Percentiles rank a stretch among this genome's conserved stretches.
Evolutionary conservation across 2,329 filamentous ascomycete genomes (phyloP).

Genomic region (Fusarium sp.): DNA sequence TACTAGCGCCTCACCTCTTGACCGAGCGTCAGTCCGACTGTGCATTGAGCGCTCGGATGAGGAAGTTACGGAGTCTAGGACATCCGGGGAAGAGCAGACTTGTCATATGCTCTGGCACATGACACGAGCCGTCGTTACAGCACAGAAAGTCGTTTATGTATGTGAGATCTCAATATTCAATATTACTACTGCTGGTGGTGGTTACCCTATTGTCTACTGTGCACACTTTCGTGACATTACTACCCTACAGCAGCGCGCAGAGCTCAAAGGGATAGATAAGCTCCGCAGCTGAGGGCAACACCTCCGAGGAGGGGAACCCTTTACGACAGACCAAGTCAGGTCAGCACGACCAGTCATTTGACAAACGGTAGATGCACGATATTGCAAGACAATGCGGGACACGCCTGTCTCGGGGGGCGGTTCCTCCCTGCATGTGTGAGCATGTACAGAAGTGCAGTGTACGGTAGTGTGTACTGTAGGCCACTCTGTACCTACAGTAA

Average conservation of each 20-base stretch:
- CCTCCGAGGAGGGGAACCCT: constrained; percentile 14
- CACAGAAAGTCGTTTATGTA: neutral
- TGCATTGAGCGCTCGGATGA: constrained; percentile 12
- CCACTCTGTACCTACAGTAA: constrained; percentile 18
- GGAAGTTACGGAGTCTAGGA: constrained; percentile 4
- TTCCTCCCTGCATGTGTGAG: constrained; percentile 5
- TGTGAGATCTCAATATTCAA: neutral
- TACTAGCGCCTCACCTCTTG: constrained; percentile 4
- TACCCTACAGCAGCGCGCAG: neutral
- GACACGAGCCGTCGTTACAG: constrained; percentile 7
- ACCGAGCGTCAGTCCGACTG: constrained; percentile 4
- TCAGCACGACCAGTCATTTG: constrained; percentile 13
- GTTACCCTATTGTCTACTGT: constrained; percentile 21
- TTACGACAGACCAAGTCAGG: neutral
- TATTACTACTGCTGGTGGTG: neutral
- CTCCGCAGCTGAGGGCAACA: neutral
- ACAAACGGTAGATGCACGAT: constrained; percentile 18
- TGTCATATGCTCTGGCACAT: constrained; percentile 24
- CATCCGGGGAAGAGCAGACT: neutral
- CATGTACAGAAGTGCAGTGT: neutral
- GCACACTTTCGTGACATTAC: neutral
- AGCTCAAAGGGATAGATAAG: constrained; percentile 15
- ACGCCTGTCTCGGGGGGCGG: constrained; percentile 8
- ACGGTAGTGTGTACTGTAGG: constrained; percentile 1
- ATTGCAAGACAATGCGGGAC: constrained; percentile 17